Percentiles rank a stretch among this genome's conserved stretches.
phyloP scores from a whole-genome alignment of 2,329 filamentous ascomycete species.

The Pseudogymnoascus sp. region DNA sequence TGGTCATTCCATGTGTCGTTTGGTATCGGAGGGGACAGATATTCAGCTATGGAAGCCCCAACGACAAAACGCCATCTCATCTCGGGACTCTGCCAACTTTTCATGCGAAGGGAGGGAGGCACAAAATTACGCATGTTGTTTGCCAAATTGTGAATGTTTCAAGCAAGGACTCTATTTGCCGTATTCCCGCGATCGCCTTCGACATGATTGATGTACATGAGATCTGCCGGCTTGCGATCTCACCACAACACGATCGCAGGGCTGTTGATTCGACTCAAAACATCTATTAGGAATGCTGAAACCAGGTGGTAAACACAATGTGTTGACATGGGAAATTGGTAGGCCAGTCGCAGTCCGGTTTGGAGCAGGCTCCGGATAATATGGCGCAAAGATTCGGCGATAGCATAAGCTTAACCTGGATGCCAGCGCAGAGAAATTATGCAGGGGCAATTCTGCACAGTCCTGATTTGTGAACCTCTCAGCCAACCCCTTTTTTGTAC shows the following conservation, averaged over 20 bases:
- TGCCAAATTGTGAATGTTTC: constrained; percentile 3
- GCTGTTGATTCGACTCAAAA: neutral
- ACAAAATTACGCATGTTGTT: neutral
- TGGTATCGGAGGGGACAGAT: neutral
- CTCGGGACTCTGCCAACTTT: neutral
- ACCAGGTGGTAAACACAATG: neutral
- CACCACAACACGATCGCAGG: neutral
- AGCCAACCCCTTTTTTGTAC: constrained; percentile 3
- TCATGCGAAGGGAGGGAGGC: neutral
- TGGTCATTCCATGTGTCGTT: neutral
- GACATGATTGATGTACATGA: constrained; percentile 6
- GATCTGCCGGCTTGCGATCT: constrained; percentile 1
- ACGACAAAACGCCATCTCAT: neutral
- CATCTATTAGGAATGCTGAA: neutral
- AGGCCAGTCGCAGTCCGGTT: neutral
- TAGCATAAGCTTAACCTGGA: neutral
- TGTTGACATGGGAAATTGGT: constrained; percentile 7
- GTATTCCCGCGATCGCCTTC: neutral
- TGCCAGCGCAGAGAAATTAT: constrained; percentile 1
- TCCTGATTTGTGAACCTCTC: neutral
- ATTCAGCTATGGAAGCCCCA: neutral
- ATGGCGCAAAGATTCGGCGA: neutral
- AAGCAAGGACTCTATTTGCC: neutral
- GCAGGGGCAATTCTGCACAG: neutral
- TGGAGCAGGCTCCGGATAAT: neutral